Evolutionary conservation across 139 green algal genomes (phyloP).

Genomic region (Gonium pectorale): DNA sequence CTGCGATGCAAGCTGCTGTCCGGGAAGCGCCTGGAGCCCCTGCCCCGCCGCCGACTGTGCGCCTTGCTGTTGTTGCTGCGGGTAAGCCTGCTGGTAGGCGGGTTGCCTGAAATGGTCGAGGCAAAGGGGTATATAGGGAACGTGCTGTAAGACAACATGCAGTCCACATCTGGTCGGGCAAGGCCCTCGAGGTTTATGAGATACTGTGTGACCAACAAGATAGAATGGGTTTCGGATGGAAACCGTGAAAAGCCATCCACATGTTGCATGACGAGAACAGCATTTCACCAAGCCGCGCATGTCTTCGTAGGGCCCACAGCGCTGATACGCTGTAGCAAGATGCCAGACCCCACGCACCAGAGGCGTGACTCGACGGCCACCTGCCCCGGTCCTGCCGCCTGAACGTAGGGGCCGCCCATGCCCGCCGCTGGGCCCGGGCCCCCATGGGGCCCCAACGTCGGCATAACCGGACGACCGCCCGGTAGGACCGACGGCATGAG

Average conservation of each 20-base stretch:
- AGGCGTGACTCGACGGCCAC: constrained; percentile 12
- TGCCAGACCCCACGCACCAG: constrained; percentile 4
- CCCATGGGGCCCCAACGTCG: neutral
- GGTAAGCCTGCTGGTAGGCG: constrained; percentile 32
- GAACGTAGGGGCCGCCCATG: neutral
- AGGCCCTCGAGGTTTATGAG: too few relatives aligned
- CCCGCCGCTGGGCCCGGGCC: neutral
- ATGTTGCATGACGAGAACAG: too few relatives aligned
- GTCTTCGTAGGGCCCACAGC: neutral
- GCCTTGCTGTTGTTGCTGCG: neutral
- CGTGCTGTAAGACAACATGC: too few relatives aligned
- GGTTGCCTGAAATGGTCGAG: constrained; percentile 7
- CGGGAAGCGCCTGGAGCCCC: neutral
- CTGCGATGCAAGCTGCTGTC: constrained; percentile 31
- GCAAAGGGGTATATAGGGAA: too few relatives aligned
- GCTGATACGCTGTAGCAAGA: neutral
- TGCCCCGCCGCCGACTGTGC: neutral
- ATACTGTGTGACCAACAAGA: too few relatives aligned
- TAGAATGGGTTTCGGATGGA: too few relatives aligned
- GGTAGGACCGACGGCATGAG: constrained; percentile 31
- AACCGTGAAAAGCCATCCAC: too few relatives aligned
- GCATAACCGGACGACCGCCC: constrained; percentile 16
- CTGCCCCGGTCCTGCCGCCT: neutral
- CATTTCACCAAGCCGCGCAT: too few relatives aligned
- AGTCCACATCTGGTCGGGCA: too few relatives aligned